These are phyloP conservation scores for Vitis rotundifolia DNA, from an alignment of 164 flowering plant genomes.

Conservation along the genomic window DNA sequence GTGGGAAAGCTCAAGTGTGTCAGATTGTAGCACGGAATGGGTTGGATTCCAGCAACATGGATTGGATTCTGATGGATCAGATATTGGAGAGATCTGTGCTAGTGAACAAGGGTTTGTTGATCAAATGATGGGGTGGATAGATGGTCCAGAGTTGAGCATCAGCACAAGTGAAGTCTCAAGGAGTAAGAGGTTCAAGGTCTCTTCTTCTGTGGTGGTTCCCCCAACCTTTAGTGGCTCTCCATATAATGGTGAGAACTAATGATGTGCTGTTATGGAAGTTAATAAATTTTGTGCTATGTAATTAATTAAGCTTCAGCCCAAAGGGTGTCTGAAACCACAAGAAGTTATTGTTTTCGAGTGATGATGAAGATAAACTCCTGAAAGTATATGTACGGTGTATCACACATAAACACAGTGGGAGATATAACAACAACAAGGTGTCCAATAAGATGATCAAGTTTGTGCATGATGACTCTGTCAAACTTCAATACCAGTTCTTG, in stretches of 20 bases:
- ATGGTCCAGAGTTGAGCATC: slow-evolving; percentile 26
- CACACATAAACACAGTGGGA: no score
- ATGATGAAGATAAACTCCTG: no score
- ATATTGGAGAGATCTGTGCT: slow-evolving; percentile 27
- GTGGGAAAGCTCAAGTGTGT: slow-evolving; percentile 46
- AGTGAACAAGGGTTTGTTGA: slow-evolving; percentile 21
- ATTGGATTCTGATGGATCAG: slow-evolving; percentile 45
- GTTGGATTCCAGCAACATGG: slow-evolving; percentile 27
- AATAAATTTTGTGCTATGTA: no score
- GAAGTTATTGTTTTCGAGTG: no score
- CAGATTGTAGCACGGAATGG: slow-evolving; percentile 39
- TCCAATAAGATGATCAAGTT: no score
- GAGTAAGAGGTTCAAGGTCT: slow-evolving; percentile 73
- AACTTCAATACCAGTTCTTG: no score
- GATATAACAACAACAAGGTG: no score
- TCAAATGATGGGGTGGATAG: slow-evolving; percentile 44
- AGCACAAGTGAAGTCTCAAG: slow-evolving; percentile 22
- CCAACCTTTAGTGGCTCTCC: slow-evolving; percentile 54
- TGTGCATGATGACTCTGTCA: no score
- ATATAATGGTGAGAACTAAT: not conserved
- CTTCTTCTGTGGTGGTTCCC: slow-evolving; percentile 76
- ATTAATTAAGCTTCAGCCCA: no score
- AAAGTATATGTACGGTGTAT: no score
- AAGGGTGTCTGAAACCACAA: no score
- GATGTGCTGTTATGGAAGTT: not conserved